A percentile compares a stretch with the other conserved stretches of the same genome.
Evolutionary conservation across 2,329 filamentous ascomycete species (phyloP).

Genomic region (Claviceps arundinis): DNA sequence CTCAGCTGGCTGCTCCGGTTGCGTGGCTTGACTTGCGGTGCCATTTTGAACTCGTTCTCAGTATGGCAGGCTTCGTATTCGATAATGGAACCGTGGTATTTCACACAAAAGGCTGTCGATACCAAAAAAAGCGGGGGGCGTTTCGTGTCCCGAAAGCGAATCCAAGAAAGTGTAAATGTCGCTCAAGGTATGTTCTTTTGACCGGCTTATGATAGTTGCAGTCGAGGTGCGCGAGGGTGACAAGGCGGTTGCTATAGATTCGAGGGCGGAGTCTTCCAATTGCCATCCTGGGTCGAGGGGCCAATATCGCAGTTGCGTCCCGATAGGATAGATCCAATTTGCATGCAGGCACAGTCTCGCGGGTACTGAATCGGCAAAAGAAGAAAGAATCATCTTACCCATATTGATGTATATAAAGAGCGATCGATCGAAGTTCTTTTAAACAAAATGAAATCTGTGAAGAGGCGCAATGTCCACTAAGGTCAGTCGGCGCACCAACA

Average conservation of each 20-base stretch:
- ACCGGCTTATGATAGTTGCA: constrained; percentile 9
- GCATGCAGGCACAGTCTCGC: constrained; percentile 2
- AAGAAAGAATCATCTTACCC: constrained; percentile 26
- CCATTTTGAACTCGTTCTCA: constrained; percentile 26
- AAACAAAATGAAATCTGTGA: constrained; percentile 10
- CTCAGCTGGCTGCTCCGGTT: constrained; percentile 38
- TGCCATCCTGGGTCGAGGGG: constrained; percentile 3
- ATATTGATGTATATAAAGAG: constrained; percentile 28
- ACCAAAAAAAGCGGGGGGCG: constrained; percentile 16
- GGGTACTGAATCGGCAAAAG: background rate
- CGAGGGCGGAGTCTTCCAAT: constrained; percentile 1
- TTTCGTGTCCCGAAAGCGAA: constrained; percentile 7
- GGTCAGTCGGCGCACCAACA: constrained; percentile 11
- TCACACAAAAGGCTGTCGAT: constrained; percentile 14
- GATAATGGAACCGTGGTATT: constrained; percentile 8
- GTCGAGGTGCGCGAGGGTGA: constrained; percentile 1
- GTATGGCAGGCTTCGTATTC: background rate
- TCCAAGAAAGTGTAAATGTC: constrained; percentile 35
- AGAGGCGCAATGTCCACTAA: background rate
- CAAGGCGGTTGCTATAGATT: background rate
- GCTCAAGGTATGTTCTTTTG: constrained; percentile 24
- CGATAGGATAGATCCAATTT: constrained; percentile 9
- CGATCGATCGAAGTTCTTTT: constrained; percentile 16
- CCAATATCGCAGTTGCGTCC: constrained; percentile 11
- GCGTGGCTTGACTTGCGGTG: constrained; percentile 30